These are phyloP conservation scores for Gentiana straminea DNA, from an alignment of 257 asterid species.

Conservation along the genomic window DNA sequence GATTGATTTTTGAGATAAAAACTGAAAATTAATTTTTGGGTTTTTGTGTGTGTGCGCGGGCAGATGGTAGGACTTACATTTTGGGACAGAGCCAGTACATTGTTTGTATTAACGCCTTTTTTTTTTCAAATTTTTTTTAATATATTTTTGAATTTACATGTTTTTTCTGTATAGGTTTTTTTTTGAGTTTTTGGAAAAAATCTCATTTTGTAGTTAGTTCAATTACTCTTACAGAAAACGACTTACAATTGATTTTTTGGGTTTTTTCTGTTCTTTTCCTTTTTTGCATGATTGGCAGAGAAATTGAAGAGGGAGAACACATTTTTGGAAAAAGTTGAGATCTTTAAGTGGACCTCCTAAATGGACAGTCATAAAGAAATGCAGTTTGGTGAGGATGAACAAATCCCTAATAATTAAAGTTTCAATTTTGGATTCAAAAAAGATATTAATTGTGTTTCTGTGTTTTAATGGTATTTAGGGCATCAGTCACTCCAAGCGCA, in stretches of 20 bases:
- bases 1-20: too few species aligned
- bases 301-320: not conserved
- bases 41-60: too few species aligned
- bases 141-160: too few species aligned
- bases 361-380: conserved; percentile 10
- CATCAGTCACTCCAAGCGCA: conserved; percentile 54
- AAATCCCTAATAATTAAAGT: conserved; percentile 10
- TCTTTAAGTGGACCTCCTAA: conserved; percentile 15
- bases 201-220: too few species aligned
- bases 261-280: conserved; percentile 2
- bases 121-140: too few species aligned
- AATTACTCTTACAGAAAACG: not conserved
- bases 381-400: conserved; percentile 6
- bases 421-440: not conserved
- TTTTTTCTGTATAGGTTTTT: too few species aligned
- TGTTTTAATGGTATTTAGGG: conserved; percentile 57
- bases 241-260: not conserved
- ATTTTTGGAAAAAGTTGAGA: too few species aligned
- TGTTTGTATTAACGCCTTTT: too few species aligned
- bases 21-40: too few species aligned
- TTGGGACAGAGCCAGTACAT: too few species aligned
- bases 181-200: too few species aligned
- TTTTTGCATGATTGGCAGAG: conserved; percentile 14
- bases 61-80: too few species aligned
- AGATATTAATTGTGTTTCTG: conserved; percentile 23